Percentiles rank a stretch among this genome's conserved stretches.
phyloP scores from a whole-genome alignment of 2,329 filamentous ascomycete genomes.

The Trichoderma arundinaceum region DNA sequence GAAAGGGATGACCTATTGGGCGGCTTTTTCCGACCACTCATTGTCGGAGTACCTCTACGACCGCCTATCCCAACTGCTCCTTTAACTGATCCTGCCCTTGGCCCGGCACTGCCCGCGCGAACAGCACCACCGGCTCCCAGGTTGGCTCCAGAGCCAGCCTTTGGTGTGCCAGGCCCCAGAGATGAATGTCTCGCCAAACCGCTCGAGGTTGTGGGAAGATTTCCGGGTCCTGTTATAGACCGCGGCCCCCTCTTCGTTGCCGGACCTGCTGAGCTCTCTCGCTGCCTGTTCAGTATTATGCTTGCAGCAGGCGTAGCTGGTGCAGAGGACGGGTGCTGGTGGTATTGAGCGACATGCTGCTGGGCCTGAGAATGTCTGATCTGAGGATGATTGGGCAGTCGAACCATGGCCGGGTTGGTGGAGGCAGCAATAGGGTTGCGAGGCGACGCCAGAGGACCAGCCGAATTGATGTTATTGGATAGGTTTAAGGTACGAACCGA shows the following conservation, averaged over 20 bases:
- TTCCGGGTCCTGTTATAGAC: constrained; percentile 54
- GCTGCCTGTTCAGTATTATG: constrained; percentile 64
- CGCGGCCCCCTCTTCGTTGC: constrained; percentile 60
- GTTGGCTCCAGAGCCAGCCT: constrained; percentile 45
- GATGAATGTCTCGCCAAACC: constrained; percentile 67
- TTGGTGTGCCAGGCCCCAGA: constrained; percentile 66
- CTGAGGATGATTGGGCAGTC: constrained; percentile 52
- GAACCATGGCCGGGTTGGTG: constrained; percentile 50
- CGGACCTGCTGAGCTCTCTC: constrained; percentile 65
- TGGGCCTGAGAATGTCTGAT: constrained; percentile 58
- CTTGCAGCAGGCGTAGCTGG: constrained; percentile 65
- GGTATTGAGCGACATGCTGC: constrained; percentile 41
- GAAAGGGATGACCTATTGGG: constrained; percentile 65
- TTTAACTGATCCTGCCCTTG: constrained; percentile 58
- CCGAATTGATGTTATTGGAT: constrained; percentile 44
- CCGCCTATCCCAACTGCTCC: constrained; percentile 46
- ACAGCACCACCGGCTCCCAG: constrained; percentile 43
- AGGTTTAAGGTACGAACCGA: constrained; percentile 52
- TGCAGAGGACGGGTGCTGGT: constrained; percentile 58
- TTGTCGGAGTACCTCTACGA: constrained; percentile 57
- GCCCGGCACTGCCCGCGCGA: constrained; percentile 65
- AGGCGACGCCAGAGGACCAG: constrained; percentile 39
- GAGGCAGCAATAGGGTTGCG: constrained; percentile 41
- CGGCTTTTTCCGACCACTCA: constrained; percentile 55
- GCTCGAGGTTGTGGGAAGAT: constrained; percentile 58